A percentile compares a stretch with the other conserved stretches of the same genome.
These are phyloP conservation scores for Erythrobasidium hasegawianum DNA, from an alignment of 1,284 basidiomycete genomes.

Conservation along the genomic window DNA sequence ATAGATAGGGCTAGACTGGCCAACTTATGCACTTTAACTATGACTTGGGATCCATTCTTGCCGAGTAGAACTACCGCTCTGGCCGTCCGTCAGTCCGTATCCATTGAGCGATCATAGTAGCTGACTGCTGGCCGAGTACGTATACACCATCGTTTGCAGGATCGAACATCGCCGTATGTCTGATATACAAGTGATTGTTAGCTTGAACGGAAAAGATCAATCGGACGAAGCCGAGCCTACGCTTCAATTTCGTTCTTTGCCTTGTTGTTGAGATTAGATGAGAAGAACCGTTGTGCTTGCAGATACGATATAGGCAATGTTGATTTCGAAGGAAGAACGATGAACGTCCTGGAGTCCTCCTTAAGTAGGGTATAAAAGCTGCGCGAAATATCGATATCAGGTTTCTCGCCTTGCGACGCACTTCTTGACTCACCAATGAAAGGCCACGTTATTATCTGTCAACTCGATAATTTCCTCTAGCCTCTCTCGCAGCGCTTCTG, in stretches of 20 bases:
- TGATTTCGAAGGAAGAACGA: conserved; percentile 62
- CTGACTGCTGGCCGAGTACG: conserved; percentile 26
- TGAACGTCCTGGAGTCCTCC: conserved; percentile 65
- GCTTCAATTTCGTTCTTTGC: conserved; percentile 80
- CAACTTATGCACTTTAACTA: too few relatives aligned
- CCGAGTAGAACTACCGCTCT: conserved; percentile 4
- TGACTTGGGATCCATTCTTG: too few relatives aligned
- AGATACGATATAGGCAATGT: conserved; percentile 56
- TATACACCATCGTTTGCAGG: conserved; percentile 25
- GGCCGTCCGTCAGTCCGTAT: conserved; percentile 13
- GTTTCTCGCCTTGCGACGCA: too few relatives aligned
- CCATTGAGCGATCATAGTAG: conserved; percentile 18
- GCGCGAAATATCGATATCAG: too few relatives aligned
- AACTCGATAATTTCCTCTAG: conserved; percentile 62
- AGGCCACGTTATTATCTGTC: conserved; percentile 56
- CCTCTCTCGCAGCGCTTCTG: conserved; percentile 60
- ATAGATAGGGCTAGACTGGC: too few relatives aligned
- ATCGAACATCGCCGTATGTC: conserved; percentile 34
- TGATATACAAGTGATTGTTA: too few relatives aligned
- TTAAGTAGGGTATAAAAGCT: conserved; percentile 73
- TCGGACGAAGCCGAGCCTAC: neutral
- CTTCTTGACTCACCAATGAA: conserved; percentile 45
- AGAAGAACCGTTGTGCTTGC: conserved; percentile 51
- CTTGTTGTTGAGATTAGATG: conserved; percentile 55
- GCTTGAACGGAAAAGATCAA: too few relatives aligned